Evolutionary conservation across 2,329 filamentous ascomycete genomes (phyloP).

Genomic region (Cephalotrichum gorgonifer): DNA sequence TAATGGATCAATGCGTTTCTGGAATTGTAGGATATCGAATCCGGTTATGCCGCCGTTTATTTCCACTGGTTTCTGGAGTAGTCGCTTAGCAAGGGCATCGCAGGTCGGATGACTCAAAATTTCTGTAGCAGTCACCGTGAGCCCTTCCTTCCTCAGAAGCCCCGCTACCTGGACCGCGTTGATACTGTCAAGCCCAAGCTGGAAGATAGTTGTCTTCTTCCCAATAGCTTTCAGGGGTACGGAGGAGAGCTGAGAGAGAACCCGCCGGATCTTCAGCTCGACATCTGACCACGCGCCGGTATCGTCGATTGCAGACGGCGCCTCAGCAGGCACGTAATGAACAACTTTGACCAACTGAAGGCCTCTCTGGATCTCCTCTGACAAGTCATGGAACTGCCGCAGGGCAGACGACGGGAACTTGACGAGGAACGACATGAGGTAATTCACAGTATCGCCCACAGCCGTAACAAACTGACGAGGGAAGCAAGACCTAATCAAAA

Average conservation of each 20-base stretch:
- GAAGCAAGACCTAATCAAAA: neutral
- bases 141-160: slow-evolving; percentile 48
- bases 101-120: slow-evolving; percentile 55
- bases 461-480: neutral
- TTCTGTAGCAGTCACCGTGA: slow-evolving; percentile 55
- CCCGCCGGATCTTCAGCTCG: slow-evolving; percentile 42
- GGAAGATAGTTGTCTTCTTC: slow-evolving; percentile 64
- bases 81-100: slow-evolving; percentile 12
- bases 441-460: slow-evolving; percentile 20
- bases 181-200: slow-evolving; percentile 86
- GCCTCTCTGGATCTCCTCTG: neutral
- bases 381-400: neutral
- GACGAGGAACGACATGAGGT: slow-evolving; percentile 7
- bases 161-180: slow-evolving; percentile 71
- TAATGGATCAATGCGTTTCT: neutral
- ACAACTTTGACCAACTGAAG: slow-evolving; percentile 8
- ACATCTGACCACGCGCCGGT: slow-evolving; percentile 32
- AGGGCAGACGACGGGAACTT: slow-evolving; percentile 4
- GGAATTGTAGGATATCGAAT: neutral
- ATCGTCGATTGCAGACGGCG: neutral
- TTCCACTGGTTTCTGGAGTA: neutral
- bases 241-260: slow-evolving; percentile 49
- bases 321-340: slow-evolving; percentile 5
- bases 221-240: slow-evolving; percentile 38
- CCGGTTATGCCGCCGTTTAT: neutral